phyloP scores from a whole-genome alignment of 2,329 filamentous ascomycete genomes.

The Seiridium unicorne region DNA sequence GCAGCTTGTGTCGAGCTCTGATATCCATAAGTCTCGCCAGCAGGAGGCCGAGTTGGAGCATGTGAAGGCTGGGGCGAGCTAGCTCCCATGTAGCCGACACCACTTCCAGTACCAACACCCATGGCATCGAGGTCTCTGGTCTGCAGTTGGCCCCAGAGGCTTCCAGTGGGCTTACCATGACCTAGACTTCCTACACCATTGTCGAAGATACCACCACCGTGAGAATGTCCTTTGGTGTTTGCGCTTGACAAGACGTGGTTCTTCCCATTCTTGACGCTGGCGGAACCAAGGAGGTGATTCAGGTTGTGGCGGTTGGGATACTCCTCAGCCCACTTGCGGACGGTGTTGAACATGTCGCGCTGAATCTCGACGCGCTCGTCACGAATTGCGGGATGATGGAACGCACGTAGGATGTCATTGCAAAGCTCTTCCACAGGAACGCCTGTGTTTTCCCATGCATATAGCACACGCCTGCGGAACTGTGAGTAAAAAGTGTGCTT shows the following conservation, averaged over 20 bases:
- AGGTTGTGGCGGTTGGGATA: slow-evolving; percentile 66
- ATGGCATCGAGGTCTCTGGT: slow-evolving; percentile 57
- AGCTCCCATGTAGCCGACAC: slow-evolving; percentile 29
- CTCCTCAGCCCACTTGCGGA: slow-evolving; percentile 76
- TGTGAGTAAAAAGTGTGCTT: slow-evolving; percentile 16
- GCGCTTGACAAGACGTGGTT: slow-evolving; percentile 63
- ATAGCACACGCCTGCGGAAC: slow-evolving; percentile 67
- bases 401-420: slow-evolving; percentile 75
- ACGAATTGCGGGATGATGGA: slow-evolving; percentile 87
- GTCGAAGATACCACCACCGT: slow-evolving; percentile 36
- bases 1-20: slow-evolving; percentile 24
- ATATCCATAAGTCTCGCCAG: slow-evolving; percentile 39
- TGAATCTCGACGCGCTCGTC: slow-evolving; percentile 78
- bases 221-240: slow-evolving; percentile 40
- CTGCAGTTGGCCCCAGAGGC: slow-evolving; percentile 61
- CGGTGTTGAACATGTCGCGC: slow-evolving; percentile 82
- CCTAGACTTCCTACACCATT: slow-evolving; percentile 36
- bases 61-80: slow-evolving; percentile 29
- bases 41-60: slow-evolving; percentile 25
- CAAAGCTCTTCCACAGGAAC: slow-evolving; percentile 82
- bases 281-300: slow-evolving; percentile 74
- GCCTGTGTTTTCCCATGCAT: slow-evolving; percentile 87
- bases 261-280: slow-evolving; percentile 77
- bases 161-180: slow-evolving; percentile 57
- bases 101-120: slow-evolving; percentile 42